phyloP scores from a whole-genome alignment of 257 asterid species.

The Salvia rosmarinus region DNA sequence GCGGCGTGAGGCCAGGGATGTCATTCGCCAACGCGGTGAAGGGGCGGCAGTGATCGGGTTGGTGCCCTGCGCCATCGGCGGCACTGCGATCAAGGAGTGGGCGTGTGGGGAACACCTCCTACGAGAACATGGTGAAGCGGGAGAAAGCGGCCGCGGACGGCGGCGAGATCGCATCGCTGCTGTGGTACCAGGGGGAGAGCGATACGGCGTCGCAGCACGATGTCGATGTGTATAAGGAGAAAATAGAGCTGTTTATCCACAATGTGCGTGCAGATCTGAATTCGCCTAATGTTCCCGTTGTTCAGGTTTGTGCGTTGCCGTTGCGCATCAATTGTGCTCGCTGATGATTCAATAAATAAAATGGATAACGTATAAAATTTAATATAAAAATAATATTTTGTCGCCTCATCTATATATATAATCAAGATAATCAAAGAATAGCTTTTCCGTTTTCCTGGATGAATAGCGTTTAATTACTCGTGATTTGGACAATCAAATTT shows the following conservation, averaged over 20 bases:
- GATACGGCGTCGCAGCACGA: conserved; percentile 64
- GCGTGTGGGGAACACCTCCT: conserved; percentile 61
- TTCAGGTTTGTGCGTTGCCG: conserved; percentile 54
- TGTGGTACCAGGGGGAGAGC: conserved; percentile 97
- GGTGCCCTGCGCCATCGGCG: conserved; percentile 94
- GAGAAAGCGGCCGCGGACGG: conserved; percentile 48
- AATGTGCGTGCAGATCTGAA: conserved; percentile 63
- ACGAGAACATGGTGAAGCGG: conserved; percentile 72
- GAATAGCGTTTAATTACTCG: no score
- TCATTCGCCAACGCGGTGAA: conserved; percentile 74
- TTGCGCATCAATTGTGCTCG: background rate
- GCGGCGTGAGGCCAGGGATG: conserved; percentile 96
- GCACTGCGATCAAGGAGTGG: conserved; percentile 90
- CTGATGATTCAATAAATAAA: no score
- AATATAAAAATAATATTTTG: no score
- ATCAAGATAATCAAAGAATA: no score
- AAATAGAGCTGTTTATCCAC: conserved; percentile 57
- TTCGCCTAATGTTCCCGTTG: conserved; percentile 63
- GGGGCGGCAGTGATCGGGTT: conserved; percentile 51
- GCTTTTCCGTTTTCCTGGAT: no score
- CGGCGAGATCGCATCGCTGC: conserved; percentile 63
- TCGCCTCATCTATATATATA: no score
- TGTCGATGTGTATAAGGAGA: conserved; percentile 59
- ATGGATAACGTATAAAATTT: no score
- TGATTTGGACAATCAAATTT: no score